These are phyloP conservation scores for Calonectria fujianensis DNA, from an alignment of 2,329 filamentous ascomycete species.

Conservation along the genomic window DNA sequence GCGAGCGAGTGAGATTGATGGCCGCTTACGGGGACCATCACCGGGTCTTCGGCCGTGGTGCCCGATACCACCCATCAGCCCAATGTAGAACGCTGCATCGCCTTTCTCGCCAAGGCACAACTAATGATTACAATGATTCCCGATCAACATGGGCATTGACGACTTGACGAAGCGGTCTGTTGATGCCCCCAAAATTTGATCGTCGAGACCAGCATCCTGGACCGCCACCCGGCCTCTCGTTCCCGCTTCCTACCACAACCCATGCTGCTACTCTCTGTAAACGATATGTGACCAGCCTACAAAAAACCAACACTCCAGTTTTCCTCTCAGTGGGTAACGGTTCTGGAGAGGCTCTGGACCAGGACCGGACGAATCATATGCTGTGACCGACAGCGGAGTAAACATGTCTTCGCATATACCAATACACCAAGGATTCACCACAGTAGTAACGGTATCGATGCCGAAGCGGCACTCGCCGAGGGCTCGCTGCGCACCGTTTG, in stretches of 20 bases:
- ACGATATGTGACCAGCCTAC: not conserved
- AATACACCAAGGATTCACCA: not conserved
- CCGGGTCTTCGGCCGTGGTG: conserved; percentile 12
- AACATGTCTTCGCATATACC: not conserved
- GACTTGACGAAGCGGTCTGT: not conserved
- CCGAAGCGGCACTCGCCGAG: conserved; percentile 6
- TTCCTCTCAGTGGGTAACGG: not conserved
- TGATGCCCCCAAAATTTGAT: not conserved
- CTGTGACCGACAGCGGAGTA: not conserved
- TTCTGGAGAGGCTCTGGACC: not conserved
- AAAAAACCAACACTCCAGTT: not conserved
- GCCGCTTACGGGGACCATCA: conserved; percentile 15
- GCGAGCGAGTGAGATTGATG: conserved; percentile 21
- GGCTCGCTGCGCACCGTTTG: not conserved
- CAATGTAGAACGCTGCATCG: not conserved
- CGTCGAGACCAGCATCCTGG: not conserved
- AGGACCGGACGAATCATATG: not conserved
- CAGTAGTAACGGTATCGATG: not conserved
- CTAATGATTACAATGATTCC: not conserved
- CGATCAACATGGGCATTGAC: not conserved
- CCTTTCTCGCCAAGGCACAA: not conserved
- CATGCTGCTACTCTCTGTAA: not conserved
- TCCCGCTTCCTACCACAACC: not conserved
- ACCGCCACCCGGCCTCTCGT: not conserved
- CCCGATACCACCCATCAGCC: conserved; percentile 17